Base-by-base conservation (phyloP, 1,284 basidiomycete genomes). In the Ganoderma leucocontextum region DNA sequence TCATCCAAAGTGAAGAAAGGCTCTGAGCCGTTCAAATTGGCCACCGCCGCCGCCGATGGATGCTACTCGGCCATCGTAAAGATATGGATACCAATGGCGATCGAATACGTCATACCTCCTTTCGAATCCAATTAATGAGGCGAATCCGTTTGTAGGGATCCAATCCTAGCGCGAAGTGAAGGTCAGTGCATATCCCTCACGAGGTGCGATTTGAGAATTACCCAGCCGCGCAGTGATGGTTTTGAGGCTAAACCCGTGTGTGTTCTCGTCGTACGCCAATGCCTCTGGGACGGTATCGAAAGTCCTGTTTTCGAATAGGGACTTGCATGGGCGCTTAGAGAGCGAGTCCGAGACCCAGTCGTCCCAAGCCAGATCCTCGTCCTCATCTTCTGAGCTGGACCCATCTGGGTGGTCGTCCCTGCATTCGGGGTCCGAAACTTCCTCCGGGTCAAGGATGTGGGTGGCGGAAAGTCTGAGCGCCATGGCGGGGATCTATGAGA, bases 61-160 rank as follows among this genome's bases (percentile, higher is more conserved):
- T 87, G 89, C 91, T 94, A 73, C 33, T 53, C 64, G 41, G 33
- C 67, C 29, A 36, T n/a, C 39, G 36, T 67, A 47, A 72, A 59
- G 25, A 62, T 55, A 57, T 53, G 55, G 12, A 49, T 35, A 55
- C 52, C 55, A 58, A 59, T 8, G 13, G 63, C 33, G 29, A 57
- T n/a, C 39, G 41, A 38, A n/a, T 9, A 39, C 38, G 13, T 41
- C 80, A 68, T 62, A 90, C 91, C 75, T 89, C 83, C 81, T 89
- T 92, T 65, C 96, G 85, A 74, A 97, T 95, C 78, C 88, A 94
- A 80, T 98, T 97, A 78, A 98, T 89, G 63, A 98, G 80, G 59
- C 93, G 88, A 73, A 96, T 92, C 22, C 88, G 82, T 57, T 89
- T 88, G 79, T 95, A 91, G 70, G 91, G 89, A 78, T 91, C 89